Percentiles rank a stretch among this genome's conserved stretches.
Evolutionary conservation across 139 green algal genomes (phyloP).

Genomic region (Tetraselmis chui): DNA sequence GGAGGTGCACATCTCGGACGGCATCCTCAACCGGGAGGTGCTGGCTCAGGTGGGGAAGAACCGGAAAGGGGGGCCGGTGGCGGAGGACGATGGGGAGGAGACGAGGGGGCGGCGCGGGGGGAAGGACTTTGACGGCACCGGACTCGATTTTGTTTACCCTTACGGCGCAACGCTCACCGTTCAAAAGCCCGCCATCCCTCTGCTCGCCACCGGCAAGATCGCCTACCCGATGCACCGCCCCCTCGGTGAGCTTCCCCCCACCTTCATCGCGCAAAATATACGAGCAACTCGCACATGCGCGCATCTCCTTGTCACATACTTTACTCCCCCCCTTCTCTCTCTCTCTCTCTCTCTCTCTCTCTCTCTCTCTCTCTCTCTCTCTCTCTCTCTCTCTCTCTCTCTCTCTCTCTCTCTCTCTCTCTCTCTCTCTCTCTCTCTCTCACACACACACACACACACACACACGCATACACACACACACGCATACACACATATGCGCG

Average conservation of each 20-base stretch:
- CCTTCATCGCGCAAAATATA: no score
- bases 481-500: no score
- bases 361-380: no score
- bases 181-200: slow-evolving; percentile 55
- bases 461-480: no score
- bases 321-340: no score
- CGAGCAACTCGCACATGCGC: no score
- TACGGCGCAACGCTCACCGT: slow-evolving; percentile 65
- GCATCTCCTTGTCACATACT: no score
- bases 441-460: no score
- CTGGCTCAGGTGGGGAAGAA: slow-evolving; percentile 30
- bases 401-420: no score
- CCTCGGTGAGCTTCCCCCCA: slow-evolving; percentile 27
- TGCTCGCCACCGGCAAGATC: slow-evolving; percentile 68
- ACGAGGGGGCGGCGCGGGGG: slow-evolving; percentile 3
- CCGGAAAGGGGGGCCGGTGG: neutral
- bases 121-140: slow-evolving; percentile 38
- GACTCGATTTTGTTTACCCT: slow-evolving; percentile 67
- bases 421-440: no score
- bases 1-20: slow-evolving; percentile 70
- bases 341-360: no score
- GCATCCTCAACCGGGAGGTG: slow-evolving; percentile 70
- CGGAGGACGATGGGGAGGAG: neutral
- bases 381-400: no score
- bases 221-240: slow-evolving; percentile 70